These are phyloP conservation scores for Aspergillus sclerotioniger DNA, from an alignment of 495 filamentous ascomycete genomes.

Conservation along the genomic window DNA sequence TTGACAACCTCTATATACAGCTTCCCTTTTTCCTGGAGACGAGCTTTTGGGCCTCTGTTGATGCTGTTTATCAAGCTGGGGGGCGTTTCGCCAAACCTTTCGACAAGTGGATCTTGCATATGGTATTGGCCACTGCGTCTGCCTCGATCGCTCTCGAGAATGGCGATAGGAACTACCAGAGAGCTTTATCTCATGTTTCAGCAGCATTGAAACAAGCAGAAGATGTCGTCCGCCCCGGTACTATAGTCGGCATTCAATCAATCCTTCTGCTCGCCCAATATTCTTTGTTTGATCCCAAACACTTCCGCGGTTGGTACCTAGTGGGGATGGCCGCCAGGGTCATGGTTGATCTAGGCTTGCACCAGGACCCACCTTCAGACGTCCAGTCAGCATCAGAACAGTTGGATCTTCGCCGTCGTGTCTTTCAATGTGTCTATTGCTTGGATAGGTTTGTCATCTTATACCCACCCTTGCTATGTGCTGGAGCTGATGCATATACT, in stretches of 20 bases:
- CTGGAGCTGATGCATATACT: background rate
- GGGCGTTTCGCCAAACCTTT: constrained; percentile 61
- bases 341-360: constrained; percentile 81
- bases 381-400: constrained; percentile 57
- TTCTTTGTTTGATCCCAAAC: constrained; percentile 79
- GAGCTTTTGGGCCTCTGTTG: constrained; percentile 69
- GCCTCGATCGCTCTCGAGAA: constrained; percentile 66
- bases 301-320: constrained; percentile 88
- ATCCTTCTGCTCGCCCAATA: constrained; percentile 83
- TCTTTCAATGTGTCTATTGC: constrained; percentile 84
- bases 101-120: constrained; percentile 81
- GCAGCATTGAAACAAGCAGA: constrained; percentile 74
- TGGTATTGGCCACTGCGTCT: constrained; percentile 82
- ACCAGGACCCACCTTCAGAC: constrained; percentile 79
- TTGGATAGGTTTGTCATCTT: constrained; percentile 66
- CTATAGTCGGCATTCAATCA: constrained; percentile 77
- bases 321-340: constrained; percentile 83
- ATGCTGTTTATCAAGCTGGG: constrained; percentile 70
- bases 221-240: constrained; percentile 77
- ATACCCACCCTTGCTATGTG: background rate
- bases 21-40: constrained; percentile 79
- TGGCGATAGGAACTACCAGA: constrained; percentile 60
- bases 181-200: constrained; percentile 64
- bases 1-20: constrained; percentile 73
- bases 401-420: constrained; percentile 70